phyloP scores from a whole-genome alignment of 1,139 yeast genomes.

The Suhomyces taliae region DNA sequence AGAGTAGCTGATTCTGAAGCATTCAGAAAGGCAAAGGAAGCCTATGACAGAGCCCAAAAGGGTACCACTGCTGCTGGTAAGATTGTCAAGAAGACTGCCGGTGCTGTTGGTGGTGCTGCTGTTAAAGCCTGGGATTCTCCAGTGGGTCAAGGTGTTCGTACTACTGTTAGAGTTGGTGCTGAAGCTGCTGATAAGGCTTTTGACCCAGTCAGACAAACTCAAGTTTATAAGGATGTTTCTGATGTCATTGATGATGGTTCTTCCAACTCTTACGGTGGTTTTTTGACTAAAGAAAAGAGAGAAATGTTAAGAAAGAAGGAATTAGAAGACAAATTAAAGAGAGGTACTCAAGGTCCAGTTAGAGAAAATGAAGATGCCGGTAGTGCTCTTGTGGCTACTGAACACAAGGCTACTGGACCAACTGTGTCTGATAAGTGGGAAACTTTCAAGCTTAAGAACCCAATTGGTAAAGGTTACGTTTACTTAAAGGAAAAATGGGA shows the following conservation, averaged over 20 bases:
- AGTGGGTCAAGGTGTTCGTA: slow-evolving; percentile 83
- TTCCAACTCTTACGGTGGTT: slow-evolving; percentile 88
- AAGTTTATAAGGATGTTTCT: slow-evolving; percentile 83
- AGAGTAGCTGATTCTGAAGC: slow-evolving; percentile 93
- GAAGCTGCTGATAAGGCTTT: slow-evolving; percentile 82
- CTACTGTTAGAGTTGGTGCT: slow-evolving; percentile 77
- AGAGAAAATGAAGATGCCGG: slow-evolving; percentile 88
- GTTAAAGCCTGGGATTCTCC: slow-evolving; percentile 96
- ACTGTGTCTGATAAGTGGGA: slow-evolving; percentile 69
- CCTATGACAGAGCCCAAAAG: slow-evolving; percentile 81
- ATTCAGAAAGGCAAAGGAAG: slow-evolving; percentile 89
- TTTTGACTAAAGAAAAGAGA: slow-evolving; percentile 83
- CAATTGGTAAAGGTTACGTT: slow-evolving; percentile 66
- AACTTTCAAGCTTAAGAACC: slow-evolving; percentile 64
- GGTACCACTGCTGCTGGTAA: slow-evolving; percentile 82
- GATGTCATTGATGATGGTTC: slow-evolving; percentile 92
- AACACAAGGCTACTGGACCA: slow-evolving; percentile 72
- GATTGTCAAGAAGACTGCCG: slow-evolving; percentile 88
- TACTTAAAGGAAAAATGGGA: slow-evolving; percentile 77
- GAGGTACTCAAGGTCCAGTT: slow-evolving; percentile 56
- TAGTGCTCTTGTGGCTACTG: slow-evolving; percentile 76
- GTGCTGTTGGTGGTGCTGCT: slow-evolving; percentile 88
- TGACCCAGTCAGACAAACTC: slow-evolving; percentile 92
- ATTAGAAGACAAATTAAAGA: slow-evolving; percentile 41
- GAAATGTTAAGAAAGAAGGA: slow-evolving; percentile 70